phyloP scores from a whole-genome alignment of 768 basidiomycete genomes.

The Boletus rubescentipes region DNA sequence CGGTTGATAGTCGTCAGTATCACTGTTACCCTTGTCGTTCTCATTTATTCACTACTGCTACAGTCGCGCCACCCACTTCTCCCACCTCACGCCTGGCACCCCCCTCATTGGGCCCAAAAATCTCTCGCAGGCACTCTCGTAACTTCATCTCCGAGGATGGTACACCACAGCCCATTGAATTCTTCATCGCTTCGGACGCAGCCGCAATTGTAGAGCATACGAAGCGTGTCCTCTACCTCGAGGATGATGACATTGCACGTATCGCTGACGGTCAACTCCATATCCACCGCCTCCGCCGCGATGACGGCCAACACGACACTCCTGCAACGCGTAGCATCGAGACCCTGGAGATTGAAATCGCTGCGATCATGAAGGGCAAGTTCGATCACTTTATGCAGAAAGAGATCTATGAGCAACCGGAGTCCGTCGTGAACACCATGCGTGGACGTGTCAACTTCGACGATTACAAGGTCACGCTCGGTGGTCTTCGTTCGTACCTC shows the following conservation, averaged over 20 bases:
- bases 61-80: constrained; percentile 49
- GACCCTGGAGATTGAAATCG: constrained; percentile 96
- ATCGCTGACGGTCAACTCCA: constrained; percentile 96
- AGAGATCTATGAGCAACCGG: constrained; percentile 99
- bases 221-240: constrained; percentile 96
- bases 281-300: constrained; percentile 95
- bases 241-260: constrained; percentile 99
- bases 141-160: constrained; percentile 99
- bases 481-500: constrained; percentile 92
- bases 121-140: constrained; percentile 91
- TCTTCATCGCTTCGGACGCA: constrained; percentile 98
- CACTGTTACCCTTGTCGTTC: not conserved
- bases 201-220: constrained; percentile 97
- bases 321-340: constrained; percentile 85
- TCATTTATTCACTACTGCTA: constrained; percentile 1
- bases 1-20: constrained; percentile 42
- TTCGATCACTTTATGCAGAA: constrained; percentile 99
- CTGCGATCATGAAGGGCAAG: constrained; percentile 99
- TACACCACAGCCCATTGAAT: constrained; percentile 97
- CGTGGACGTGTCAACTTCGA: constrained; percentile 99
- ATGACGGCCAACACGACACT: constrained; percentile 66
- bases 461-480: constrained; percentile 84
- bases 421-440: constrained; percentile 99
- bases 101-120: constrained; percentile 60
- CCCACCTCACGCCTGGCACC: constrained; percentile 68